phyloP scores from a whole-genome alignment of 371 early-diverging fungal genomes.

The Lichtheimia ramosa region DNA sequence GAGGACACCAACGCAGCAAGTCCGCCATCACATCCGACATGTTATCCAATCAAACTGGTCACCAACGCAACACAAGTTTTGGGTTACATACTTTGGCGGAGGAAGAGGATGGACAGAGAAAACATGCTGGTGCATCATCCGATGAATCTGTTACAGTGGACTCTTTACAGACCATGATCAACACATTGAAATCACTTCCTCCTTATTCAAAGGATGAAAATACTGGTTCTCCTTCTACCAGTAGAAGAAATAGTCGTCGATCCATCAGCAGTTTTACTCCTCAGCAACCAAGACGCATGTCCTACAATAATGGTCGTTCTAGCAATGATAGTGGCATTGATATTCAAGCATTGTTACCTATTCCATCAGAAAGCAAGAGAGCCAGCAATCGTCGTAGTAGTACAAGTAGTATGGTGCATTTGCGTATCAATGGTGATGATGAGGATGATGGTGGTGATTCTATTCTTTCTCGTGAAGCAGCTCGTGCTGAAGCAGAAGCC shows the following conservation, averaged over 20 bases:
- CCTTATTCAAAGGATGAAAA: slow-evolving; percentile 27
- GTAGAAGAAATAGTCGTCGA: slow-evolving; percentile 26
- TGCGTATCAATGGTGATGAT: slow-evolving; percentile 13
- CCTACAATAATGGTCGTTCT: slow-evolving; percentile 10
- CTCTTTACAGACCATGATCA: slow-evolving; percentile 57
- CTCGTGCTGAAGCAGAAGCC: slow-evolving; percentile 52
- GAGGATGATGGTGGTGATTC: slow-evolving; percentile 40
- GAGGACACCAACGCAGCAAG: slow-evolving; percentile 38
- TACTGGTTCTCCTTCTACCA: slow-evolving; percentile 2
- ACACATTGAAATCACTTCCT: slow-evolving; percentile 52
- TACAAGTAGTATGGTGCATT: neutral
- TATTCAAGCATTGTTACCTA: slow-evolving; percentile 15
- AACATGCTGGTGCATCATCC: neutral
- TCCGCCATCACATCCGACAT: slow-evolving; percentile 43
- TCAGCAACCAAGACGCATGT: slow-evolving; percentile 10
- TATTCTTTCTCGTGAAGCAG: slow-evolving; percentile 36
- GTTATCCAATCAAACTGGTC: slow-evolving; percentile 28
- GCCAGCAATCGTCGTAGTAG: slow-evolving; percentile 16
- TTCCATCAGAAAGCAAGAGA: slow-evolving; percentile 12
- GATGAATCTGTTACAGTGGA: slow-evolving; percentile 35
- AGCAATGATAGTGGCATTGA: slow-evolving; percentile 12
- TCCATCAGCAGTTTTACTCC: slow-evolving; percentile 2
- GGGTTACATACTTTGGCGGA: slow-evolving; percentile 35
- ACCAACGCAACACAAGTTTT: slow-evolving; percentile 24
- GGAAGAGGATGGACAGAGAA: slow-evolving; percentile 19